Base-by-base conservation (phyloP, 164 flowering plant species). In the Santalum album region DNA sequence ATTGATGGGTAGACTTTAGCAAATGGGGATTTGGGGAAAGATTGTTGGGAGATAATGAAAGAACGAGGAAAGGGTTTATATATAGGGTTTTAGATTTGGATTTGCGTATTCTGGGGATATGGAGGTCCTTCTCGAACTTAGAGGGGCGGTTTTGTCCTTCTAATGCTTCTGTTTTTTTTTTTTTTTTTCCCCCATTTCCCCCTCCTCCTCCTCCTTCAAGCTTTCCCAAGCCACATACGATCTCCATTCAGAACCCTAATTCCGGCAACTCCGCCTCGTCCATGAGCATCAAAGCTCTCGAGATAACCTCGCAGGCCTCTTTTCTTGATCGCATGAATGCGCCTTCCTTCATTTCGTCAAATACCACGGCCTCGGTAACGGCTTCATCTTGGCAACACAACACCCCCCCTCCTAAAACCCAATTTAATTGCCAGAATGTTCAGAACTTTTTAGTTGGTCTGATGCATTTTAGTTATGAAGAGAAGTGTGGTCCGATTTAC, bases 301-400 rank as follows among this genome's bases (percentile, higher is more conserved):
- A 40, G 9, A 4, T 4, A 61, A 60, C 34, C 34, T 59, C 73
- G 0, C 60, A 62, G 24, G 3, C 73, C 2, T 70, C 90, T 12
- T 77, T 81, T 59, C 76, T 84, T 11, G 81, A 82, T 54, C 54
- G 66, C 10, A 76, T 78, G 34, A 29, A 29, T 9, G 6, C 34
- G 34, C 34, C 9, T 24, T 74, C 55, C 78, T 89, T 21, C 91
- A 82, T 39, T 92, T 92, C 67, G 94, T 77, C 72, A 90, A 92
- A 75, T 92, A 85, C 61, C 99, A 90, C 7, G 99, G 97, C 58
- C 90, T 92, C 32, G 99, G 99, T 10, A 90, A 90, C 57, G 96
- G 90, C 71, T 87, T 92, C 78, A 89, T 92, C 58, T 53, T 88
- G 90, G 98, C 88, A 69, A 58, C 14, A 2, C 18, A 12, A 4